Evolutionary conservation across 768 basidiomycete species (phyloP).

Genomic region (Suillus occidentalis): DNA sequence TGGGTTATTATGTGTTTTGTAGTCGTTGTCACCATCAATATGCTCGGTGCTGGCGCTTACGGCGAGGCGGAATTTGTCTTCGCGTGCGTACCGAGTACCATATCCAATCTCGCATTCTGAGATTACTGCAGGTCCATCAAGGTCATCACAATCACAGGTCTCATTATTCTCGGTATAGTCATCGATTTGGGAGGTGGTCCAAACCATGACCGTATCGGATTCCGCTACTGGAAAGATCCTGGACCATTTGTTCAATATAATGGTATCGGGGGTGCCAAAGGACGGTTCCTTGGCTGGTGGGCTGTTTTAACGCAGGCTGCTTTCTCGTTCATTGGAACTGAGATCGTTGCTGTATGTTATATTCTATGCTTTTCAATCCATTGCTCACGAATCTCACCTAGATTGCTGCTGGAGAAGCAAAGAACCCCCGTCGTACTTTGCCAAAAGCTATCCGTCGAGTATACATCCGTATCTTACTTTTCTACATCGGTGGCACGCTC

Average conservation of each 20-base stretch:
- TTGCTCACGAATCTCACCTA: conserved; percentile 22
- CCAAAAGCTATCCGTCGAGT: conserved; percentile 52
- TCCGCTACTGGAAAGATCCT: conserved; percentile 78
- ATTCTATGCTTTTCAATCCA: background rate
- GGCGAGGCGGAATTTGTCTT: conserved; percentile 69
- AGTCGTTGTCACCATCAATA: conserved; percentile 74
- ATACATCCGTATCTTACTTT: conserved; percentile 48
- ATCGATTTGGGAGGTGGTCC: conserved; percentile 91
- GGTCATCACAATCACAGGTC: conserved; percentile 77
- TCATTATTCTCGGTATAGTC: conserved; percentile 68
- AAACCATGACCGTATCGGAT: conserved; percentile 62
- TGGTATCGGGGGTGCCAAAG: conserved; percentile 63
- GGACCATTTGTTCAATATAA: conserved; percentile 82
- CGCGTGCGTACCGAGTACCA: too few relatives aligned
- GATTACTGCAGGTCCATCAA: conserved; percentile 63
- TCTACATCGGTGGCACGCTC: conserved; percentile 66
- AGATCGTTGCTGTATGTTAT: conserved; percentile 81
- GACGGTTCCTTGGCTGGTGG: conserved; percentile 76
- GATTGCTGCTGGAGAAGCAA: conserved; percentile 89
- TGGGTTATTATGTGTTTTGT: conserved; percentile 81
- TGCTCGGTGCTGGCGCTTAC: conserved; percentile 74
- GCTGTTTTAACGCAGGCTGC: conserved; percentile 82
- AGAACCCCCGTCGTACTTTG: conserved; percentile 75
- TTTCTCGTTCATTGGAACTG: conserved; percentile 92
- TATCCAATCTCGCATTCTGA: too few relatives aligned